phyloP scores from a whole-genome alignment of 352 stramenopile genomes.

The Achlya hypogyna region DNA sequence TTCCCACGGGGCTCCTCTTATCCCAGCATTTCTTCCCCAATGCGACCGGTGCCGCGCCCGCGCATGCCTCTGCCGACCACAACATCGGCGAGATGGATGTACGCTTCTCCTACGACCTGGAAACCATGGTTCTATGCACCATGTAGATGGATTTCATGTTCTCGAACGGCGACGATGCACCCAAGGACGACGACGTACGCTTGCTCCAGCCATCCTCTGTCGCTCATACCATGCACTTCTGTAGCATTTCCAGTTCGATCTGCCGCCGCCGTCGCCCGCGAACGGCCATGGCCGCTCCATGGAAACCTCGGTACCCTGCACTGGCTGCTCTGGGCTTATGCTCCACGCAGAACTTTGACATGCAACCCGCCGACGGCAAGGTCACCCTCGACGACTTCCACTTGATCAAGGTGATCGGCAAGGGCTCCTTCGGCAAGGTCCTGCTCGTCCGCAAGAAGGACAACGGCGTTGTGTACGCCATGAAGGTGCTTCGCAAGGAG shows the following conservation, averaged over 20 bases:
- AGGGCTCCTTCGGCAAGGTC: slow-evolving; percentile 94
- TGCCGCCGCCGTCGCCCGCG: slow-evolving; percentile 26
- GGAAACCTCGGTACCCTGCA: not conserved
- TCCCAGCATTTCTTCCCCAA: slow-evolving; percentile 10
- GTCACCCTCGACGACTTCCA: slow-evolving; percentile 89
- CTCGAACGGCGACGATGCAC: slow-evolving; percentile 32
- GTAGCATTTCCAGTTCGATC: slow-evolving; percentile 21
- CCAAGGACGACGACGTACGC: slow-evolving; percentile 41
- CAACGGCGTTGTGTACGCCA: slow-evolving; percentile 91
- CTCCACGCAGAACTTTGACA: slow-evolving; percentile 16
- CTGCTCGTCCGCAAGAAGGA: slow-evolving; percentile 93
- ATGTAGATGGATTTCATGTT: slow-evolving; percentile 69
- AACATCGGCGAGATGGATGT: slow-evolving; percentile 78
- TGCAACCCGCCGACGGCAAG: slow-evolving; percentile 38
- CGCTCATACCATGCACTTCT: slow-evolving; percentile 25
- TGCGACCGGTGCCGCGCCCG: slow-evolving; percentile 1
- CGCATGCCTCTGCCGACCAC: slow-evolving; percentile 22
- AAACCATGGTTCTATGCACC: not conserved
- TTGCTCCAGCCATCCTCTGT: not conserved
- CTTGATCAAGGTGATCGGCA: slow-evolving; percentile 96
- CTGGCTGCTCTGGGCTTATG: not conserved
- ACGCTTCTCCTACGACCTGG: slow-evolving; percentile 16
- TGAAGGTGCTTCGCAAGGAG: slow-evolving; percentile 99
- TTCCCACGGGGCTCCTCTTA: slow-evolving; percentile 7
- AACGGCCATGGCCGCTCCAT: slow-evolving; percentile 24